These are phyloP conservation scores for Ramularia collo-cygni DNA, from an alignment of 2,329 filamentous ascomycete genomes.

Conservation along the genomic window DNA sequence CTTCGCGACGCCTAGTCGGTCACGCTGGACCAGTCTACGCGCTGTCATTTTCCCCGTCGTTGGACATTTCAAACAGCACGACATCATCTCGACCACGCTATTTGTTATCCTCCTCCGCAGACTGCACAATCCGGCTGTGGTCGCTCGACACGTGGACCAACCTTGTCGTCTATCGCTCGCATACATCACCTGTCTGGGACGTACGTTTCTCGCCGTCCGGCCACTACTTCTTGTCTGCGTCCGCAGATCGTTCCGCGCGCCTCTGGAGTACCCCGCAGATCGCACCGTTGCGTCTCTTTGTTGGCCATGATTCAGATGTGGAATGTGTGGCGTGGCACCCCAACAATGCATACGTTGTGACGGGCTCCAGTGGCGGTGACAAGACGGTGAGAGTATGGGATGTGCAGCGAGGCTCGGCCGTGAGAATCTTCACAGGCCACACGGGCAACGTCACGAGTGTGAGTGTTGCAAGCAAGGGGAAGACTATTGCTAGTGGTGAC, in stretches of 20 bases:
- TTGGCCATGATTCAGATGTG: slow-evolving; percentile 90
- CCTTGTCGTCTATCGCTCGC: slow-evolving; percentile 87
- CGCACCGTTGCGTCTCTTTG: slow-evolving; percentile 77
- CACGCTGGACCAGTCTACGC: slow-evolving; percentile 86
- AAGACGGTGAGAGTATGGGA: slow-evolving; percentile 98
- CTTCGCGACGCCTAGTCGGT: slow-evolving; percentile 71
- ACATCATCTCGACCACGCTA: slow-evolving; percentile 59
- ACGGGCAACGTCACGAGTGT: slow-evolving; percentile 78
- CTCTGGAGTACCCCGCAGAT: slow-evolving; percentile 92
- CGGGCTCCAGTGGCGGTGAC: slow-evolving; percentile 67
- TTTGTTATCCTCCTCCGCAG: slow-evolving; percentile 78
- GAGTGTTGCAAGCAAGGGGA: slow-evolving; percentile 80
- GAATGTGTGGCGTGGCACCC: slow-evolving; percentile 90
- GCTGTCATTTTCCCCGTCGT: slow-evolving; percentile 77
- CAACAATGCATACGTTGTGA: slow-evolving; percentile 90
- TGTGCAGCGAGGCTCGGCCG: slow-evolving; percentile 75
- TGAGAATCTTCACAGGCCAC: slow-evolving; percentile 89
- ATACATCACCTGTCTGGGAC: slow-evolving; percentile 83
- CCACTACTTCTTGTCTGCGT: slow-evolving; percentile 86
- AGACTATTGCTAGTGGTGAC: slow-evolving; percentile 85
- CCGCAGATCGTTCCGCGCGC: slow-evolving; percentile 82
- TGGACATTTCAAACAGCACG: slow-evolving; percentile 34
- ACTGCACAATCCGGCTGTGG: slow-evolving; percentile 87
- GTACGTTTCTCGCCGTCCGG: slow-evolving; percentile 86
- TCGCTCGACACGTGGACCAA: slow-evolving; percentile 88